Evolutionary conservation across 306 rosid genomes (phyloP).

Genomic region (Oxytropis ochrocephala): DNA sequence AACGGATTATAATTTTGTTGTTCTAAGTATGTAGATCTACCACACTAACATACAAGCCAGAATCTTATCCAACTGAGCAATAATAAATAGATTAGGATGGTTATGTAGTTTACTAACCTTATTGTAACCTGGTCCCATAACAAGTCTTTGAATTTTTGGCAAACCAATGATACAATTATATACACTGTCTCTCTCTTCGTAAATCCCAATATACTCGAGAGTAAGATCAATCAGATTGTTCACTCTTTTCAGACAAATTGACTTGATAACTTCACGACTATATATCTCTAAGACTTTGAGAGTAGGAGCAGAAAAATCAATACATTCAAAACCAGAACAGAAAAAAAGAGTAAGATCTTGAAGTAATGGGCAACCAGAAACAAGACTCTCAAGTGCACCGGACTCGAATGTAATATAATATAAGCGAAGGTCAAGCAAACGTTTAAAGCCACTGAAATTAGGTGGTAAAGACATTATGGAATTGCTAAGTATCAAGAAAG

Average conservation of each 20-base stretch:
- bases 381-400: neutral
- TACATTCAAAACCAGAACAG: neutral
- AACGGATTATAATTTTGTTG: neutral
- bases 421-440: neutral
- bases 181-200: too few species aligned
- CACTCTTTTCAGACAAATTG: neutral
- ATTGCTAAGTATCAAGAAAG: neutral
- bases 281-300: neutral
- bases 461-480: neutral
- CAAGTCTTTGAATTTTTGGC: neutral
- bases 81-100: neutral
- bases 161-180: neutral
- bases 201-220: too few species aligned
- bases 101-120: neutral
- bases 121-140: neutral
- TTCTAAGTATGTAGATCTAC: neutral
- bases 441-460: constrained; percentile 4
- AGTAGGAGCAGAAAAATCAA: neutral
- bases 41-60: neutral
- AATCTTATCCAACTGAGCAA: neutral
- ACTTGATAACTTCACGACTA: too few species aligned
- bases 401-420: neutral
- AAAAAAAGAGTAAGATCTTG: neutral
- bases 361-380: neutral
- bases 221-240: neutral